Percentiles rank a stretch among this genome's conserved stretches.
Conservation (phyloP, 2,329 filamentous ascomycete species). For the Neonectria magnoliae region DNA sequence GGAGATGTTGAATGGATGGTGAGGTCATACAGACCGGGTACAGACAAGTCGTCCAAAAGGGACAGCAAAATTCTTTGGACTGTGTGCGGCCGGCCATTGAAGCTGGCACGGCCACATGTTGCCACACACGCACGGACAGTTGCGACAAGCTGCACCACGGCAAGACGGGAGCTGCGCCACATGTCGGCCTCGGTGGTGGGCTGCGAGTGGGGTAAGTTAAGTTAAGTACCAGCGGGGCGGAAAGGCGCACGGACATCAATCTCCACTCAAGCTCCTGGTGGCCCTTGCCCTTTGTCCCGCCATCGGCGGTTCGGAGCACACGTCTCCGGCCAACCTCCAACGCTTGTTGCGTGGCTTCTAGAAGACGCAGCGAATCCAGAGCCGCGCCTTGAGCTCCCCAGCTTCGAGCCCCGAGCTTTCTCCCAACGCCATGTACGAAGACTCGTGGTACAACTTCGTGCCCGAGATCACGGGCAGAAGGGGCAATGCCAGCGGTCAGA, state of each 20-base stretch:
- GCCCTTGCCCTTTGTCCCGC: slow-evolving; percentile 25
- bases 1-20: slow-evolving; percentile 32
- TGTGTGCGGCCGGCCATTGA: slow-evolving; percentile 27
- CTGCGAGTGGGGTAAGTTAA: slow-evolving; percentile 28
- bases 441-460: slow-evolving; percentile 84
- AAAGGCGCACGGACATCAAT: slow-evolving; percentile 22
- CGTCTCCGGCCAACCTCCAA: slow-evolving; percentile 42
- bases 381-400: slow-evolving; percentile 15
- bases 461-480: slow-evolving; percentile 67
- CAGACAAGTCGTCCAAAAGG: slow-evolving; percentile 8
- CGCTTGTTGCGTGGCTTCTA: slow-evolving; percentile 45
- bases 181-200: not conserved
- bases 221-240: slow-evolving; percentile 18
- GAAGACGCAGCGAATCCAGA: slow-evolving; percentile 30
- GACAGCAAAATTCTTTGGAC: slow-evolving; percentile 44
- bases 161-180: slow-evolving; percentile 22
- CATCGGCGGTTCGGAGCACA: slow-evolving; percentile 45
- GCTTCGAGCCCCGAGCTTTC: slow-evolving; percentile 30
- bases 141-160: not conserved
- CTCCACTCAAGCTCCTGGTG: slow-evolving; percentile 20
- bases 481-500: slow-evolving; percentile 54
- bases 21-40: slow-evolving; percentile 39
- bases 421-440: slow-evolving; percentile 75
- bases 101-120: slow-evolving; percentile 17
- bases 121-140: not conserved